Base-by-base conservation (phyloP, 129 eudicot genomes). In the Chrysanthemum lavandulifolium region DNA sequence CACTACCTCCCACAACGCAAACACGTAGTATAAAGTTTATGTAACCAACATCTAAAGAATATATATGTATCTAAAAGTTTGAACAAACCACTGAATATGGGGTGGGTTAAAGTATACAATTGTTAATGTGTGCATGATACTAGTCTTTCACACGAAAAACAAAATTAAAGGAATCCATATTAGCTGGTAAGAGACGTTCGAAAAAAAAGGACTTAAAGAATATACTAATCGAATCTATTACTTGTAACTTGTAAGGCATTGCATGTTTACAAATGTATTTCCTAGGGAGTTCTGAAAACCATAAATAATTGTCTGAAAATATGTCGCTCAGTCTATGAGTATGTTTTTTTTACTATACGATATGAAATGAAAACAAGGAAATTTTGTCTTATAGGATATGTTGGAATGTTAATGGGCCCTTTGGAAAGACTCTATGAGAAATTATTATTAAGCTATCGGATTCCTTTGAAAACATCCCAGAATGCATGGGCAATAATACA, bases 391-490 rank as follows among this genome's bases (percentile, higher is more conserved):
- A 62, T 71, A 14, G 59, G 66, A 71, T 61, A 69, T 23, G 27
- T 25, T 48, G 61, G 67, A 8, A 27, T 21, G 65, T 27, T 11
- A 53, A 69, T 59, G 72, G 76, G 40, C 52, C 81, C 67, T 61
- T n/a, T 45, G 10, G 21, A 10, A 25, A 78, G 31, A 54, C 71
- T 71, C 65, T 11, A 25, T 71, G 62, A 60, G 8, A 65, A 53
- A 68, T 76, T n/a, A 71, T 27, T 23, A 23, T 23, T 40, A 6
- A 66, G 63, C 19, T 67, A 45, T 78, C 31, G 77, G 82, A 72
- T 71, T 71, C 68, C 16, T 71, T 64, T 71, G 29, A 72, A 71
- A 71, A 27, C 62, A 67, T 71, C 56, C 68, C 72, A 64, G 52
- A 10, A 71, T 13, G 51, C 12, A 58, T 47, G 71, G 62, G 73